Base-by-base conservation (phyloP, 495 filamentous ascomycete species). In the Glutinoglossum americanum region DNA sequence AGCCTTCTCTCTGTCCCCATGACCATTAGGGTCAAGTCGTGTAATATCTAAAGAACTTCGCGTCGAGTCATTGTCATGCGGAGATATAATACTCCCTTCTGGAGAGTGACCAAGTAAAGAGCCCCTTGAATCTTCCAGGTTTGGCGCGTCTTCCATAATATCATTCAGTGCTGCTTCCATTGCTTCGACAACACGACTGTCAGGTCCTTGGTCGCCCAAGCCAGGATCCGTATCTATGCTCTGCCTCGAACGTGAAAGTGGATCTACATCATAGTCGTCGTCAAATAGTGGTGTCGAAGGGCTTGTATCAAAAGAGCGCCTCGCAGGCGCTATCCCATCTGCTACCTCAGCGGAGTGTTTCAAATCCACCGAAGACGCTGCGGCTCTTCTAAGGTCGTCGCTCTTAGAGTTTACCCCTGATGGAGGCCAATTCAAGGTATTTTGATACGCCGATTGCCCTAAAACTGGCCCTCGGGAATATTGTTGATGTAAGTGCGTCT, bases 101-200 rank as follows among this genome's bases (percentile, higher is more conserved):
- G 54, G 54, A 10, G 54, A 45, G 58, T 27, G 69, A 61, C 73
- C 73, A 61, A 78, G 76, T 9, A 83, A 66, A 21, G 73, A 77
- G 28, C 72, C 73, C 59, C 74, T 76, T 33, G 80, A 62, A 51
- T 84, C 82, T 57, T 87, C 83, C 0, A 55, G 75, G 70, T 56
- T 77, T 0, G 77, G 74, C 51, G 84, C 76, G 57, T 87, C 80
- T 58, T 87, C 88, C 67, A 99, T 85, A 55, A 99, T 99, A 61
- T 89, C 84, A 63, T 85, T 94, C n/a, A 99, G 72, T 51, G 92
- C 92, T 55, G 80, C 81, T 67, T 96, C 88, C 84, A 99, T 89
- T 0, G 87, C 92, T 69, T 94, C 80, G 19, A 99, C 87, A 33
- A 94, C 73, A 62, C 74, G 64, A 21, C 68, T 73, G 60, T 79